These are phyloP conservation scores for Lipomyces spencermartinsiae DNA, from an alignment of 805 yeast species.

Conservation along the genomic window DNA sequence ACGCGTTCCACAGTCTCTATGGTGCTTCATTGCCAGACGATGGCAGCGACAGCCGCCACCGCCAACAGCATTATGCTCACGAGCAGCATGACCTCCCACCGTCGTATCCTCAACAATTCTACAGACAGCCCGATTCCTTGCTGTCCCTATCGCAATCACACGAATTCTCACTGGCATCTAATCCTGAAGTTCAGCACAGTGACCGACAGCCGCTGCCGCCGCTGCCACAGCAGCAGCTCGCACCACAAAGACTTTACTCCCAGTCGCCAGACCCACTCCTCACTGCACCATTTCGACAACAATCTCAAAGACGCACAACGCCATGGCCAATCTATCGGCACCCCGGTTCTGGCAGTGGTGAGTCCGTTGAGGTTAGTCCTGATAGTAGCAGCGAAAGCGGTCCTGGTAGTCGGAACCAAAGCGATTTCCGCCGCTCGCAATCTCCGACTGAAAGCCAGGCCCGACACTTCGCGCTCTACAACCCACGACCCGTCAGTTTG, in stretches of 20 bases:
- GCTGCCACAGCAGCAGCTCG: not conserved
- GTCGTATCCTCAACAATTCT: not conserved
- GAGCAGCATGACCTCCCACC: not conserved
- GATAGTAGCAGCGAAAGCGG: not conserved
- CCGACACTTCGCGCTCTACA: not conserved
- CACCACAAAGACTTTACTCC: not conserved
- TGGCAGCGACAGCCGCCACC: conserved; percentile 11
- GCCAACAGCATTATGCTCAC: conserved; percentile 4
- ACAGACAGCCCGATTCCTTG: not conserved
- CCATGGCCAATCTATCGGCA: not conserved
- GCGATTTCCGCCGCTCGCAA: not conserved
- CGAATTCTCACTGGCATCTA: not conserved
- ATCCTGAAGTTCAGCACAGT: not conserved
- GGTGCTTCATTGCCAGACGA: conserved; percentile 11
- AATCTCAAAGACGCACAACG: not conserved
- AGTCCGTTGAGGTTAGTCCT: not conserved
- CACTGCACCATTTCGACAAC: not conserved
- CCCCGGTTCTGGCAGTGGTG: not conserved
- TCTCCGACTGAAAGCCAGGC: not conserved
- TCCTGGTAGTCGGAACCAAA: not conserved
- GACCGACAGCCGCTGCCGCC: not conserved
- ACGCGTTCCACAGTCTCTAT: conserved; percentile 6
- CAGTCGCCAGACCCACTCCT: not conserved
- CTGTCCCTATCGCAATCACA: not conserved
- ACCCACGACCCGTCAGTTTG: not conserved